Evolutionary conservation across 2,329 filamentous ascomycete species (phyloP), one percentile per base, ranked within the genome.

Genomic region (Penicillium sp.): DNA sequence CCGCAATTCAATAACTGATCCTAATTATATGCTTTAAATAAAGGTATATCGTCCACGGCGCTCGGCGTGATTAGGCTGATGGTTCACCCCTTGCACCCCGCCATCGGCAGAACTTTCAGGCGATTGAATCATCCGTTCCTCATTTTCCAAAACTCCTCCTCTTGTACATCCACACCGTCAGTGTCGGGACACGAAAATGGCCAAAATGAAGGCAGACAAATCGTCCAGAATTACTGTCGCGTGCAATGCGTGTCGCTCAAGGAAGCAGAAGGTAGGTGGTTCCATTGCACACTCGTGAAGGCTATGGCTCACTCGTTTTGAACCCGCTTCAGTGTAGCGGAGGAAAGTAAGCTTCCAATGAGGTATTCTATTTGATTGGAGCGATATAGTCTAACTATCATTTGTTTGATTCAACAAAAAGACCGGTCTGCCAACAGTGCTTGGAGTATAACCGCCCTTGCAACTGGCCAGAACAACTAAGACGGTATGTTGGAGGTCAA

Each of bases 231-330:
- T 78, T 45, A 79, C 77, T 19, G 73, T 73, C 0, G 78, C 79
- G 5, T 81, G 79, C 60, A 79, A 78, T 63, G 71, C 76, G 1
- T 80, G 79, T 64, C 75, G 79, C 8, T 71, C 73, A 4, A 74
- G 77, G 42, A 81, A 80, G 65, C 79, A 81, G 60, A 81, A 80
- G 73, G 78, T 79, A 60, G 44, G 67, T 42, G 35, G 6, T 9
- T 24, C 22, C 15, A 13, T 12, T 22, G 12, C 4, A 33, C 5
- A 37, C 15, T 4, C 42, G 8, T 30, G 17, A 1, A 13, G 19
- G 15, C 24, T 15, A 12, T 51, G 6, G 51, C 42, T 62, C 9
- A 63, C 57, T 22, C 30, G 15, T 28, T 40, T 19, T n/a, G 7
- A 58, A 44, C 51, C 30, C 13, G 24, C 22, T 51, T 37, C 57